Base-by-base conservation (phyloP, 2,329 filamentous ascomycete species). In the Rhinocladiella similis region DNA sequence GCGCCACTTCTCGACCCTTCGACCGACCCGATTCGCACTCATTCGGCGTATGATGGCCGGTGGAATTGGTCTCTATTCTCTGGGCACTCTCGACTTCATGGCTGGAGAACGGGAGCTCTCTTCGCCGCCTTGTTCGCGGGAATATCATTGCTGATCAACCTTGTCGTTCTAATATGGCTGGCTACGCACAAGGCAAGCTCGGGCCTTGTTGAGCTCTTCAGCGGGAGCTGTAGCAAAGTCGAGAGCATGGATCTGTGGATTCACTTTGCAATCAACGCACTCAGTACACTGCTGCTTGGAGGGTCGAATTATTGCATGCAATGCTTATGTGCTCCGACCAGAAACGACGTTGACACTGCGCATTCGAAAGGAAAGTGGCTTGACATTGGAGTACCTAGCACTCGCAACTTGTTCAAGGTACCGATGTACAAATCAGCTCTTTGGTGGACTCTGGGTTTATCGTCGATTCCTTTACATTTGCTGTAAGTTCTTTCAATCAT, bases 241-340 rank as follows among this genome's bases (percentile, higher is more conserved):
- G 19, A 59, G 25, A 27, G 20, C 9, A 55, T 56, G 12, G 43
- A 61, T 49, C 57, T 62, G 12, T 68, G 64, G 56, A 45, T 69
- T 9, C 71, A 73, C 57, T 19, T 73, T 3, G 42, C 63, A 1
- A 72, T 75, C 53, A 75, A 74, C 43, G 54, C 69, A 9, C 48
- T 74, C 5, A 68, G 67, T 22, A 72, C 69, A 1, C 20, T 67
- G 2, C 56, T 73, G 0, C 62, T 74, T 1, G 63, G 62, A 6
- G 67, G 68, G 0, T 69, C 67, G 27, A 74, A 72, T 49, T 71
- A 70, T 60, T 66, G 62, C 51, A 73, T 73, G 70, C 72, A 74
- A 60, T 67, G 62, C 47, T 53, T 72, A 5, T 57, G 50, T 7
- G 65, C 69, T 1, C 72, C 72, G 0, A 69, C 68, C 2, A 57